phyloP scores from a whole-genome alignment of 208 protist species.

The Wallacemonas sp. region DNA sequence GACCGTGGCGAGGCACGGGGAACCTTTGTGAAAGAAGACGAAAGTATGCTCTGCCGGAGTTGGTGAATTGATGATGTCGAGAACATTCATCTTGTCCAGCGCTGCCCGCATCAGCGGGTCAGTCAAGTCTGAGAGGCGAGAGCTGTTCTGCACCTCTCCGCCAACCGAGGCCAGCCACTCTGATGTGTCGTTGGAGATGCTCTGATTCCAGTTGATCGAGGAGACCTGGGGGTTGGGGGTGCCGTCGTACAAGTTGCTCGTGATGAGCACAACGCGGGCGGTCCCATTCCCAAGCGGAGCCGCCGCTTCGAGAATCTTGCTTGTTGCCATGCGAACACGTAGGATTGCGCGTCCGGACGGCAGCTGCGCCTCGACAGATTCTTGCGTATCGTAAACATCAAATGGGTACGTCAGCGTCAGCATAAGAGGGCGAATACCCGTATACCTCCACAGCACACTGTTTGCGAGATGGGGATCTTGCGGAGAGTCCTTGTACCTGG shows the following conservation, averaged over 20 bases:
- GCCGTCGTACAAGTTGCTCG: neutral
- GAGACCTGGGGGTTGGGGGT: neutral
- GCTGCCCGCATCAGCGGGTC: neutral
- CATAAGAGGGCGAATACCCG: neutral
- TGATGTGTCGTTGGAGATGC: slow-evolving; percentile 7
- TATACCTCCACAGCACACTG: neutral
- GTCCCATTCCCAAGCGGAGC: neutral
- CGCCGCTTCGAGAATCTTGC: neutral
- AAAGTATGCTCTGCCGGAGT: neutral
- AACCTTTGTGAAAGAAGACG: neutral
- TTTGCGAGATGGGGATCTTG: neutral
- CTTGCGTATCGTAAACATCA: neutral
- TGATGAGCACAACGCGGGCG: slow-evolving; percentile 3
- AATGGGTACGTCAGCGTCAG: slow-evolving; percentile 1
- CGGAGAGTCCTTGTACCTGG: neutral
- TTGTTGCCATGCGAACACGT: slow-evolving; percentile 1
- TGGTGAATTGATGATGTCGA: neutral
- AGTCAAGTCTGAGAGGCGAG: neutral
- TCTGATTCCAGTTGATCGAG: slow-evolving; percentile 3
- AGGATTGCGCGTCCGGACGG: neutral
- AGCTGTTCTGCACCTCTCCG: neutral
- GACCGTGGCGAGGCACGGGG: neutral
- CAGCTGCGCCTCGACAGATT: neutral
- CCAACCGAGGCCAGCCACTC: neutral
- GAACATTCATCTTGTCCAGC: neutral